Evolutionary conservation across 2,329 filamentous ascomycete species (phyloP).

Genomic region (Chaetomium sp.): DNA sequence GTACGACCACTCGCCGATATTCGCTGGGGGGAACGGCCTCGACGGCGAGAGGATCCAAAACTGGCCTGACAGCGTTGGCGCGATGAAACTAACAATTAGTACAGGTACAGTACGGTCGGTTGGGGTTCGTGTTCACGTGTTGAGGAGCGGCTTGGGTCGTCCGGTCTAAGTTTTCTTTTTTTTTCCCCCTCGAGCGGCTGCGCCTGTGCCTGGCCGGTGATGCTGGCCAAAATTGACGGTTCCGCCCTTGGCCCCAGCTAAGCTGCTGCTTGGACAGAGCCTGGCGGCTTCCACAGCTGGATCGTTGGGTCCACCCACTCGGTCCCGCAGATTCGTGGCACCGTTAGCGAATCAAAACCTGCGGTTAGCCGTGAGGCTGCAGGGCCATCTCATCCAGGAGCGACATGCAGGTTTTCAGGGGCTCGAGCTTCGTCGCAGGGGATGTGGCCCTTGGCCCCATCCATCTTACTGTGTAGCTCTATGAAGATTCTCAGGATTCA

Average conservation of each 20-base stretch:
- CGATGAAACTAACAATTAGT: background rate
- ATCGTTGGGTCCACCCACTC: no score
- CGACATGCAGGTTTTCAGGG: no score
- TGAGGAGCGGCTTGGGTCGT: background rate
- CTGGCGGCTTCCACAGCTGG: no score
- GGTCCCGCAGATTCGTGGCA: background rate
- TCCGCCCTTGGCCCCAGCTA: slow-evolving; percentile 9
- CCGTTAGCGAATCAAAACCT: slow-evolving; percentile 28
- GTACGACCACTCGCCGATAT: no score
- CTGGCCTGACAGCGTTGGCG: background rate
- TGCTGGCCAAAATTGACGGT: slow-evolving; percentile 19
- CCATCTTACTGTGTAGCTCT: no score
- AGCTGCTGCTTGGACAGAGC: no score
- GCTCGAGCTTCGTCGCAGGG: background rate
- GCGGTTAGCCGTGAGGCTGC: slow-evolving; percentile 28
- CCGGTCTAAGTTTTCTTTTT: background rate
- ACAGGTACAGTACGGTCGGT: background rate
- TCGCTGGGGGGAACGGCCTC: no score
- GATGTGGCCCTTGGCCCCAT: background rate
- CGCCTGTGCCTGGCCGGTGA: slow-evolving; percentile 17
- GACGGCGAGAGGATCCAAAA: no score
- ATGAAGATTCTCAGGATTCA: no score
- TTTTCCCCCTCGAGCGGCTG: slow-evolving; percentile 8
- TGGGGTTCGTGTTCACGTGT: background rate
- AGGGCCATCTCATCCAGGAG: slow-evolving; percentile 30